Evolutionary conservation across 73 alveolate species (phyloP).

Genomic region (Paraurostyla sp.): DNA sequence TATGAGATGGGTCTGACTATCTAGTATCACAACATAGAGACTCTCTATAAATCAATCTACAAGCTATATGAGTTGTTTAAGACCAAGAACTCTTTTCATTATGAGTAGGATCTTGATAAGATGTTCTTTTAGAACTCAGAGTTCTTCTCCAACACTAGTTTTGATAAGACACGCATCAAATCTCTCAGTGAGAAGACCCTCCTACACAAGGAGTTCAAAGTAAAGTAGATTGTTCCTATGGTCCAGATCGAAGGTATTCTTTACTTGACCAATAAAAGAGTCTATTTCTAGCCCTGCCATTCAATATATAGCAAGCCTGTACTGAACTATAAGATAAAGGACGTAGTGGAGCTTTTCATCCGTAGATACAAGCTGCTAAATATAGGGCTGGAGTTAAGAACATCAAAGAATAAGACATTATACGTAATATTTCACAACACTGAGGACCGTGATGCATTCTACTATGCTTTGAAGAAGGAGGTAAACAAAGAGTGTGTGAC

Average conservation of each 20-base stretch:
- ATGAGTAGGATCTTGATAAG: slow-evolving; percentile 53
- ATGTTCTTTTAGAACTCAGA: slow-evolving; percentile 48
- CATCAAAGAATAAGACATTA: slow-evolving; percentile 79
- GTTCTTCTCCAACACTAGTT: slow-evolving; percentile 56
- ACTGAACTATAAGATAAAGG: slow-evolving; percentile 81
- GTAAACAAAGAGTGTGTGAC: slow-evolving; percentile 80
- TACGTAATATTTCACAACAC: slow-evolving; percentile 89
- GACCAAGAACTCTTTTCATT: slow-evolving; percentile 61
- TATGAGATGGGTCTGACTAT: slow-evolving; percentile 30
- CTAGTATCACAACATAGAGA: slow-evolving; percentile 48
- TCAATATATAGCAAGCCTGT: slow-evolving; percentile 91
- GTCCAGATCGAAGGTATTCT: slow-evolving; percentile 91
- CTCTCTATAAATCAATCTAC: slow-evolving; percentile 37
- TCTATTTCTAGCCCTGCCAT: slow-evolving; percentile 96
- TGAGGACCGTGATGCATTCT: slow-evolving; percentile 92
- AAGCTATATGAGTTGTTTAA: slow-evolving; percentile 52
- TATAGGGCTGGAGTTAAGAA: slow-evolving; percentile 94
- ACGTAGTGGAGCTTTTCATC: slow-evolving; percentile 87
- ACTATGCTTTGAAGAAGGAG: slow-evolving; percentile 82
- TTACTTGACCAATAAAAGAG: slow-evolving; percentile 91
- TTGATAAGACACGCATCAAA: slow-evolving; percentile 95
- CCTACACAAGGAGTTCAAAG: slow-evolving; percentile 84
- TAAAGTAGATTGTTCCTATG: slow-evolving; percentile 94
- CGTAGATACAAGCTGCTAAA: slow-evolving; percentile 92
- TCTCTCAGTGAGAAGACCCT: slow-evolving; percentile 94